Conservation (phyloP, 1,284 basidiomycete genomes). For the Tetrapyrgos nigripes region DNA sequence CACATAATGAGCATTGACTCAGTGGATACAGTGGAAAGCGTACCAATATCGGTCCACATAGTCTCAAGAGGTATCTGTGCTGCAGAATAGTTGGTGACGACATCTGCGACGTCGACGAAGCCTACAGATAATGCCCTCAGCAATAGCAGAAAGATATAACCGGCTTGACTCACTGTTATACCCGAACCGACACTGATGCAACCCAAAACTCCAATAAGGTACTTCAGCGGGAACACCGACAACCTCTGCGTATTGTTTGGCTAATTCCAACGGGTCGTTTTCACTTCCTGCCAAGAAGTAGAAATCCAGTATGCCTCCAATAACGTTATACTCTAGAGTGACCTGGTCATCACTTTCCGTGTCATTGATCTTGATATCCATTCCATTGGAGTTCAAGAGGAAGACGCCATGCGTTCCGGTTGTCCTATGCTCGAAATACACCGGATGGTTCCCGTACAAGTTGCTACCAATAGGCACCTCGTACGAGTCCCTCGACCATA, state of each 20-base stretch:
- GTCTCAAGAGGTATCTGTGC: conserved; percentile 73
- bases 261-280: conserved; percentile 63
- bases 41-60: conserved; percentile 81
- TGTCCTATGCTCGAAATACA: conserved; percentile 71
- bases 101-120: conserved; percentile 64
- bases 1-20: background rate
- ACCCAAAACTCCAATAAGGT: conserved; percentile 73
- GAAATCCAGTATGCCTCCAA: conserved; percentile 76
- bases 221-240: conserved; percentile 69
- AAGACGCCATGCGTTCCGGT: conserved; percentile 75
- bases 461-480: conserved; percentile 61
- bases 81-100: conserved; percentile 64
- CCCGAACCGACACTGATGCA: conserved; percentile 77
- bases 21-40: conserved; percentile 10
- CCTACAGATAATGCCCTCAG: conserved; percentile 41
- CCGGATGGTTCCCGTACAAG: conserved; percentile 73
- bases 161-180: conserved; percentile 53
- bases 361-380: conserved; percentile 73
- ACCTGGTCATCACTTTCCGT: conserved; percentile 36
- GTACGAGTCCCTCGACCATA: conserved; percentile 73
- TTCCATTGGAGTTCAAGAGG: conserved; percentile 72
- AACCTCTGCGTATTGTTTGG: conserved; percentile 70
- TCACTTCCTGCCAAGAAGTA: conserved; percentile 78
- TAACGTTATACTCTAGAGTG: conserved; percentile 71
- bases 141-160: background rate